Evolutionary conservation across 768 basidiomycete species (phyloP).

Genomic region (Collybia mongolica): DNA sequence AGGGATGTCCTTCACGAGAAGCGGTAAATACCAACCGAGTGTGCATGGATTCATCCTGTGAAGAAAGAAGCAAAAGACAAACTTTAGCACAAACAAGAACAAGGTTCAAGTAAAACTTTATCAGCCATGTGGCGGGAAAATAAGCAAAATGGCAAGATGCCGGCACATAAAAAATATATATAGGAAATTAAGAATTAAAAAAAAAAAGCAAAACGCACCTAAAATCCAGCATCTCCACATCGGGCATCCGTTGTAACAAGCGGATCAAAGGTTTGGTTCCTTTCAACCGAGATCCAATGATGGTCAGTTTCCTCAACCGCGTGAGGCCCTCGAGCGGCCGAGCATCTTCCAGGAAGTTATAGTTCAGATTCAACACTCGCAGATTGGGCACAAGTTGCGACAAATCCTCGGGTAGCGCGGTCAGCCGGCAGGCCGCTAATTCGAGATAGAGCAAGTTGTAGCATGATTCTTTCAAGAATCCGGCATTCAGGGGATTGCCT

Average conservation of each 20-base stretch:
- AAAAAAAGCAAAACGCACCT: constrained; percentile 43
- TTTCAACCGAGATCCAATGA: constrained; percentile 82
- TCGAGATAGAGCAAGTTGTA: constrained; percentile 93
- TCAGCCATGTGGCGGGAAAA: not conserved
- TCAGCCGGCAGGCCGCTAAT: constrained; percentile 82
- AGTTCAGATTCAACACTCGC: constrained; percentile 91
- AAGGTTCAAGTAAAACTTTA: not conserved
- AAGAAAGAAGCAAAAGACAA: constrained; percentile 11
- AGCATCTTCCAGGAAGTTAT: constrained; percentile 88
- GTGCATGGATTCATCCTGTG: constrained; percentile 93
- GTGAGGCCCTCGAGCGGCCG: constrained; percentile 66
- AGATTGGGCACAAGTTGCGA: constrained; percentile 75
- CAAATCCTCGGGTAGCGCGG: constrained; percentile 67
- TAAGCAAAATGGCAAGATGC: not conserved
- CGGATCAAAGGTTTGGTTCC: constrained; percentile 73
- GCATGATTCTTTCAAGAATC: constrained; percentile 71
- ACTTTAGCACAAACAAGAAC: constrained; percentile 1
- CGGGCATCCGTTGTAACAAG: constrained; percentile 66
- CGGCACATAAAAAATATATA: not conserved
- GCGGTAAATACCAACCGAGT: constrained; percentile 91
- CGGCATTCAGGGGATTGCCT: constrained; percentile 70
- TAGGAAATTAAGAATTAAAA: constrained; percentile 8
- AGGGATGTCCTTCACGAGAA: constrained; percentile 69
- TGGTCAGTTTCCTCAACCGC: constrained; percentile 78
- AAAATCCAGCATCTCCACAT: constrained; percentile 89